Conservation (phyloP, 495 filamentous ascomycete genomes). For the Aspergillus baeticus region DNA sequence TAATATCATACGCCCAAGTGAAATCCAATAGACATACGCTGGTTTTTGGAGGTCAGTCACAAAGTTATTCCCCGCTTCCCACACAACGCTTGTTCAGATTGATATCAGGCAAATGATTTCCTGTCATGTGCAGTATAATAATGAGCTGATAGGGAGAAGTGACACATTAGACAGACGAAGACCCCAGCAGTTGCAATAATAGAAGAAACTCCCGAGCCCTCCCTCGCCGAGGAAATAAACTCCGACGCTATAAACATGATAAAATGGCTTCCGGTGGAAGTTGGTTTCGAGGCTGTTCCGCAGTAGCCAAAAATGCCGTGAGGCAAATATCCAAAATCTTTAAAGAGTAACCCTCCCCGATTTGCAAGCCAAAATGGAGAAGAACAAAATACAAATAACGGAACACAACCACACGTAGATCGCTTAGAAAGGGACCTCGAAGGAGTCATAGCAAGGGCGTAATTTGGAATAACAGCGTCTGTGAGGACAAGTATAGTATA, state of each 20-base stretch:
- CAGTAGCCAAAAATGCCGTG: constrained; percentile 32
- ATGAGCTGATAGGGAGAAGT: background rate
- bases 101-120: background rate
- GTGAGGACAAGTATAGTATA: constrained; percentile 25
- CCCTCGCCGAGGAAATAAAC: constrained; percentile 14
- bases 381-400: constrained; percentile 18
- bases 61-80: background rate
- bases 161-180: constrained; percentile 3
- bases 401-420: background rate
- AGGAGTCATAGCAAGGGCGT: constrained; percentile 6
- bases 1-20: background rate
- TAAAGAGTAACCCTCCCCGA: constrained; percentile 28
- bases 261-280: constrained; percentile 14
- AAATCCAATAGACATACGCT: background rate
- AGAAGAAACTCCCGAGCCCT: constrained; percentile 6
- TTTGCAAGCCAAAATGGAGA: constrained; percentile 1
- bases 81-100: background rate
- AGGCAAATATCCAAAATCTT: constrained; percentile 42
- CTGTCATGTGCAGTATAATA: background rate
- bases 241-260: constrained; percentile 24
- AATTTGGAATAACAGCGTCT: constrained; percentile 23
- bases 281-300: constrained; percentile 11
- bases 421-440: constrained; percentile 6
- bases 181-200: background rate
- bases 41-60: background rate